Evolutionary conservation across 441 rosid genomes (phyloP).

Genomic region (Melastoma candidum): DNA sequence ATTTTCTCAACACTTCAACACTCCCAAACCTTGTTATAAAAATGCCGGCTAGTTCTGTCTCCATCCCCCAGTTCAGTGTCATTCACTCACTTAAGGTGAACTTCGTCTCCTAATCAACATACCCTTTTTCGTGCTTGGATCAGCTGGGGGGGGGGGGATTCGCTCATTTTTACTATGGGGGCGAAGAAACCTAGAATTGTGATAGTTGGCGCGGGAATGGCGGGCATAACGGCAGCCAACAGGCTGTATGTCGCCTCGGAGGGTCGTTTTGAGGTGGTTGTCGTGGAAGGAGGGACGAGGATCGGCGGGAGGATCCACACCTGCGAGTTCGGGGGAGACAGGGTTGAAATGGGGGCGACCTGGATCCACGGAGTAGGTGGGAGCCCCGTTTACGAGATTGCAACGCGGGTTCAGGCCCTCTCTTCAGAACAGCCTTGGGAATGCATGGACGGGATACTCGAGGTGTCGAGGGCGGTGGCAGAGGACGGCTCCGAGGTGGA

Average conservation of each 20-base stretch:
- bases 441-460: constrained; percentile 72
- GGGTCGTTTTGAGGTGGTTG: constrained; percentile 60
- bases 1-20: no score
- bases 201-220: constrained; percentile 95
- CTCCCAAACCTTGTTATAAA: no score
- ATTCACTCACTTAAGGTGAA: no score
- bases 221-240: constrained; percentile 92
- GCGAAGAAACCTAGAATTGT: constrained; percentile 84
- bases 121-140: constrained; percentile 2
- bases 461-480: constrained; percentile 38
- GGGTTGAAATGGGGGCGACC: constrained; percentile 95
- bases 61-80: no score
- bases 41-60: no score
- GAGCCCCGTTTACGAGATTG: constrained; percentile 71
- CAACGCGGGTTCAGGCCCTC: constrained; percentile 49
- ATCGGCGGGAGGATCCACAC: constrained; percentile 92
- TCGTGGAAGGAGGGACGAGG: constrained; percentile 83
- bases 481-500: constrained; percentile 71
- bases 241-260: constrained; percentile 48
- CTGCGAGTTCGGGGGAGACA: constrained; percentile 73
- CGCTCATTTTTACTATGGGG: constrained; percentile 28
- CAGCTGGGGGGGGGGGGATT: no score
- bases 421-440: constrained; percentile 85
- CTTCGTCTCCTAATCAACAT: neutral
- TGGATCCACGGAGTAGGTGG: constrained; percentile 99